A percentile compares a stretch with the other conserved stretches of the same genome.
Conservation (phyloP, 2,329 filamentous ascomycete genomes). For the Myriosclerotinia curreyana region DNA sequence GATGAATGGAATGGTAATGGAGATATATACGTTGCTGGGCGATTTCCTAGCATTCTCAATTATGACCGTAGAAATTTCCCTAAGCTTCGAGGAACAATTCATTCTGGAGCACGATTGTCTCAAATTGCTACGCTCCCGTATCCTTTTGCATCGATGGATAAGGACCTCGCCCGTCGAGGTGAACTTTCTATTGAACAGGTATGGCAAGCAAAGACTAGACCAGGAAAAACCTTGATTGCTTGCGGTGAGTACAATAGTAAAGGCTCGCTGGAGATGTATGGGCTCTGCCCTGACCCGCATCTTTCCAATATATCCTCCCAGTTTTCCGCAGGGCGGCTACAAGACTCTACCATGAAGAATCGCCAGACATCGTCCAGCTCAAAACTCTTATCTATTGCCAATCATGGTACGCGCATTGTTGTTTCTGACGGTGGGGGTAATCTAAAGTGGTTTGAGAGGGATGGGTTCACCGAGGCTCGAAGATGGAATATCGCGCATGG, state of each 20-base stretch:
- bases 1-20: constrained; percentile 47
- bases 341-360: constrained; percentile 64
- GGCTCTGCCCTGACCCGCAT: constrained; percentile 46
- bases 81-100: constrained; percentile 69
- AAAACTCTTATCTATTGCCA: constrained; percentile 76
- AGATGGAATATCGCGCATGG: constrained; percentile 55
- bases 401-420: constrained; percentile 78
- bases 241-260: constrained; percentile 90
- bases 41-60: constrained; percentile 67
- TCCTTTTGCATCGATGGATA: constrained; percentile 61
- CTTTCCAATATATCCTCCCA: constrained; percentile 36
- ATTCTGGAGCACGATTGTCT: constrained; percentile 79
- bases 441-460: constrained; percentile 87
- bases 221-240: constrained; percentile 68
- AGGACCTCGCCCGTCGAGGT: constrained; percentile 55
- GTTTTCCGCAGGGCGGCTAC: constrained; percentile 39
- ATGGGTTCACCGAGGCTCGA: constrained; percentile 64
- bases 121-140: constrained; percentile 68
- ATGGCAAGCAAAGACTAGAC: constrained; percentile 50
- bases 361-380: constrained; percentile 77
- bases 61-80: constrained; percentile 89
- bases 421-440: constrained; percentile 81
- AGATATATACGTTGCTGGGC: constrained; percentile 83
- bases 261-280: constrained; percentile 86
- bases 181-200: constrained; percentile 55